Base-by-base conservation (phyloP, 1,139 yeast species). In the Fermentozyma sake region DNA sequence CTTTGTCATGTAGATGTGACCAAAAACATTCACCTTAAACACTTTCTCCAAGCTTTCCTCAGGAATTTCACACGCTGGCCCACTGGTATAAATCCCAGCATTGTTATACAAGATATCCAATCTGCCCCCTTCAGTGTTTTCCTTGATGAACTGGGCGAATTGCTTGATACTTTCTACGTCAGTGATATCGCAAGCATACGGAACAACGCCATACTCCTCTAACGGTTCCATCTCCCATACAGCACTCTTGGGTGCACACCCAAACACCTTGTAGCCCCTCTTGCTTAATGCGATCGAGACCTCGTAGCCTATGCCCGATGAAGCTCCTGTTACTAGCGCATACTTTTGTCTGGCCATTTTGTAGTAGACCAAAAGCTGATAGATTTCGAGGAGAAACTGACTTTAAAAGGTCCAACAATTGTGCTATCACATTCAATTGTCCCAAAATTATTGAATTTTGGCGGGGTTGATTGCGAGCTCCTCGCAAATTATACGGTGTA, bases 261-360 rank as follows among this genome's bases (percentile, higher is more conserved):
- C 68, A 31, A 57, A 48, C 5, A 61, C 64, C 24, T 49, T 46
- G 37, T 58, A 62, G 1, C 68, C 68, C 19, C 44, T 42, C 33
- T 46, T 47, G 16, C 51, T 39, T 24, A 62, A 45, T 8, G 46
- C 50, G 12, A 42, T 41, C 8, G 61, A 45, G 27, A 61, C 26
- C 12, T 52, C 50, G 31, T 46, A 56, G 3, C 70, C 70, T 30
- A 62, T 63, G 3, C 69, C 69, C 4, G 63, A 52, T 3, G 67
- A 57, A 3, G 68, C 67, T 3, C 69, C 69, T 1, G 64, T 52
- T 14, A 63, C 44, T 5, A 63, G 46, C 7, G 68, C 69, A 40
- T 47, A 48, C 24, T 44, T 46, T 16, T 23, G 41, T 9, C 9
- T 9, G 9, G 13, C 11, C 10, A 20, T 20, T 9, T 20, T 6